phyloP scores from a whole-genome alignment of 345 rosid genomes.

The Brassica cretica region DNA sequence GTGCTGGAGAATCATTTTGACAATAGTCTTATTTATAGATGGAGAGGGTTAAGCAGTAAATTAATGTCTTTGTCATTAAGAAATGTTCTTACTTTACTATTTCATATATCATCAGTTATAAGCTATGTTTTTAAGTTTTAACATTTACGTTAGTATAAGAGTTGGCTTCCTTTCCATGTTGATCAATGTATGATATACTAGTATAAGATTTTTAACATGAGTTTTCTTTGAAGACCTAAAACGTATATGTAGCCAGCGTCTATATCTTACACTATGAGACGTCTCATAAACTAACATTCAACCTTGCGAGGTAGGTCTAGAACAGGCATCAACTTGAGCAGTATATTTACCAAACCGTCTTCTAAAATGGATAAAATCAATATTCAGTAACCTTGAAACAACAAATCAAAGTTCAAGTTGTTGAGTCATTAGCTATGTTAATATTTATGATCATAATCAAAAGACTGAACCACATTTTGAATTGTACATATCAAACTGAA shows the following conservation, averaged over 20 bases:
- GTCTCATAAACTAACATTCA: not conserved
- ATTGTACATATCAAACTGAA: not conserved
- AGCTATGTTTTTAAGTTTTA: not conserved
- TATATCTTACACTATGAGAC: not conserved
- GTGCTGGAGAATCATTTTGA: conserved; percentile 24
- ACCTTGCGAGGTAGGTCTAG: not conserved
- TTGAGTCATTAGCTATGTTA: not conserved
- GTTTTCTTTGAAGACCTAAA: not conserved
- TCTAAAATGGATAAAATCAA: not conserved
- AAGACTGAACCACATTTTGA: not conserved
- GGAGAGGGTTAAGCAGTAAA: conserved; percentile 2
- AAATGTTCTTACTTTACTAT: conserved; percentile 28
- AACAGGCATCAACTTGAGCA: not conserved
- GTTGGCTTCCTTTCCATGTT: conserved; percentile 7
- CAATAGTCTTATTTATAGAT: conserved; percentile 18
- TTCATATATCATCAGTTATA: not conserved
- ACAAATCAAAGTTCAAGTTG: not conserved
- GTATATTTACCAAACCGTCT: not conserved
- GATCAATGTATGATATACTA: not conserved
- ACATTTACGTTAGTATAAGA: not conserved
- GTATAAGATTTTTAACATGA: not conserved
- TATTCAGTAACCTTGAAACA: not conserved
- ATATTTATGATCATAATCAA: not conserved
- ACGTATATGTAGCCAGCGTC: not conserved
- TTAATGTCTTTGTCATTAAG: conserved; percentile 6